phyloP scores from a whole-genome alignment of 2,329 filamentous ascomycete genomes.

The Torrubiellomyces zombiae region DNA sequence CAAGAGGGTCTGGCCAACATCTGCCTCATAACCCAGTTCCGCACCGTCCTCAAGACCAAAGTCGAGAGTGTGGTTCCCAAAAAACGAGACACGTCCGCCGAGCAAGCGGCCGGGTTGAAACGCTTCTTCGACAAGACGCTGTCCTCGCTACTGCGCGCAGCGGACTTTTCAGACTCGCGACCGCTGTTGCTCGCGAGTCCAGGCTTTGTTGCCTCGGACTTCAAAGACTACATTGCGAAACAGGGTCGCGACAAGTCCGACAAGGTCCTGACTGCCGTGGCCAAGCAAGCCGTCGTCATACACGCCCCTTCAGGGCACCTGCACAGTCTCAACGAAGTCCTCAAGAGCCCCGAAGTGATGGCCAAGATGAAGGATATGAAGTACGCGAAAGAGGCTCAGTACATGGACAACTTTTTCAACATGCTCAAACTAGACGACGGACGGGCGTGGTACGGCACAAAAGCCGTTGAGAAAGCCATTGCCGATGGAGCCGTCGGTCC shows the following conservation, averaged over 20 bases:
- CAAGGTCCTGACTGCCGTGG: slow-evolving; percentile 49
- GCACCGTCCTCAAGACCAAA: slow-evolving; percentile 49
- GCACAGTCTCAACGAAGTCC: slow-evolving; percentile 73
- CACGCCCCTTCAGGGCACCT: slow-evolving; percentile 76
- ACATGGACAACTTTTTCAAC: slow-evolving; percentile 73
- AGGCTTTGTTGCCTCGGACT: slow-evolving; percentile 69
- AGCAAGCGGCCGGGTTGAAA: slow-evolving; percentile 54
- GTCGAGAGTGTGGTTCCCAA: slow-evolving; percentile 51
- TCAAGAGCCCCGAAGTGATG: slow-evolving; percentile 65
- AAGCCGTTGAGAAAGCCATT: slow-evolving; percentile 68
- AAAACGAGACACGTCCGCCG: slow-evolving; percentile 47
- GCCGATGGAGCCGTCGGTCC: slow-evolving; percentile 76
- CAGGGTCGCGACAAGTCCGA: slow-evolving; percentile 42
- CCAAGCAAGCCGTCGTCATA: slow-evolving; percentile 52
- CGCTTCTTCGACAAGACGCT: slow-evolving; percentile 64
- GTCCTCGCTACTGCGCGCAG: slow-evolving; percentile 56
- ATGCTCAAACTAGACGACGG: slow-evolving; percentile 71
- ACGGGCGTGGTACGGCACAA: slow-evolving; percentile 76
- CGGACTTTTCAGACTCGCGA: slow-evolving; percentile 54
- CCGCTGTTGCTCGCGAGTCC: slow-evolving; percentile 77
- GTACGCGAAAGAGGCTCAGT: slow-evolving; percentile 64
- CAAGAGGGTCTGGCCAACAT: slow-evolving; percentile 76
- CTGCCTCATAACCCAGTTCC: slow-evolving; percentile 65
- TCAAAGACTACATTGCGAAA: slow-evolving; percentile 56
- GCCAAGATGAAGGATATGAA: slow-evolving; percentile 71